Percentiles rank a stretch among this genome's conserved stretches.
These are phyloP conservation scores for Kluyveromyces aestuarii DNA, from an alignment of 805 yeast genomes.

Conservation along the genomic window DNA sequence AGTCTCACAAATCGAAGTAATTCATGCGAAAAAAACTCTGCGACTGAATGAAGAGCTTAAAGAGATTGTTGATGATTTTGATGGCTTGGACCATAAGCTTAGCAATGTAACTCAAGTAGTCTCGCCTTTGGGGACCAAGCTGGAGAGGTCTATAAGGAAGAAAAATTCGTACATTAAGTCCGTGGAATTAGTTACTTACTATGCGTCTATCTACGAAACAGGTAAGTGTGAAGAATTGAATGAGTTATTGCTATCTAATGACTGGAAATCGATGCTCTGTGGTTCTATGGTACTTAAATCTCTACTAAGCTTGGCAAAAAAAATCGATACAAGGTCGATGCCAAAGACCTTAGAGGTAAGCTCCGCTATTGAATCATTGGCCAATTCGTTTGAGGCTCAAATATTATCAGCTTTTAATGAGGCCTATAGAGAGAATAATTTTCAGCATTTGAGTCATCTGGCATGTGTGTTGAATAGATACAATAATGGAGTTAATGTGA, in stretches of 20 bases:
- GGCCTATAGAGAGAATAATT: constrained; percentile 63
- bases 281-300: constrained; percentile 67
- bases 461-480: constrained; percentile 69
- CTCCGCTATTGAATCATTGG: constrained; percentile 50
- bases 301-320: constrained; percentile 52
- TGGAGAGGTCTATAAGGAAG: constrained; percentile 59
- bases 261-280: constrained; percentile 41
- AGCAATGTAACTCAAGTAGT: constrained; percentile 49
- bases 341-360: constrained; percentile 33
- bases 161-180: constrained; percentile 67
- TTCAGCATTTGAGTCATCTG: constrained; percentile 61
- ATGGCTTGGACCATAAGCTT: constrained; percentile 20
- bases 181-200: constrained; percentile 64
- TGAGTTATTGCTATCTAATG: constrained; percentile 39
- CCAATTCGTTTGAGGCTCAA: constrained; percentile 67
- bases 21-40: constrained; percentile 60
- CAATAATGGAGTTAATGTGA: constrained; percentile 78
- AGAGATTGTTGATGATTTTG: constrained; percentile 15
- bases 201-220: constrained; percentile 56
- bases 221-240: constrained; percentile 47
- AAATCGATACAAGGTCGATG: constrained; percentile 48
- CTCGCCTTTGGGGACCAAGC: constrained; percentile 59
- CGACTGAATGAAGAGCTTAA: constrained; percentile 22
- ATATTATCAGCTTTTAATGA: constrained; percentile 61
- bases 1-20: constrained; percentile 51